Base-by-base conservation (phyloP, 1,139 yeast species). In the Geotrichum macrosporum region DNA sequence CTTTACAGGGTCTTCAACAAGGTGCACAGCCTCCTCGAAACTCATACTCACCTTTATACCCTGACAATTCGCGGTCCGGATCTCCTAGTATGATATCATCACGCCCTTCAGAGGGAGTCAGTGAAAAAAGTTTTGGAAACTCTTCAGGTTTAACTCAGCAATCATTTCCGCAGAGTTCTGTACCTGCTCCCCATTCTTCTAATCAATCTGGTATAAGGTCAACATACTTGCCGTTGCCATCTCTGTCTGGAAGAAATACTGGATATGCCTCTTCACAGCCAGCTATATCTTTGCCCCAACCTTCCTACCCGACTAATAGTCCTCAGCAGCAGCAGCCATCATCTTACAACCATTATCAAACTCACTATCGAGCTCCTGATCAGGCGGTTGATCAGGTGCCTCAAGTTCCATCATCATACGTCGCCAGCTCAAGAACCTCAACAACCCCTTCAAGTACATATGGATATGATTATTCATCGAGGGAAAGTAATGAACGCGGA, bases 401-500 rank as follows among this genome's bases (percentile, higher is more conserved):
- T 27, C 37, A 43, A 22, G 13, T 44, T 20, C 26, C 50, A 29
- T 24, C 52, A 34, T 27, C 34, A n/a, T 33, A 24, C n/a, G 31
- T 31, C 15, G 29, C 47, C 44, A 12, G 46, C 30, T 18, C 38
- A 38, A n/a, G n/a, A n/a, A 8, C 50, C 34, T 8, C 41, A 41
- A 13, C 47, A 22, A 29, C 34, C 32, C 33, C 37, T 20, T 27
- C 26, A 32, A 20, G 40, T 13, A 34, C 47, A 20, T 49, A 39
- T 44, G 52, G 48, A 5, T 52, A 49, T 33, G 50, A 57, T 16
- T 56, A 52, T 32, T 43, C 53, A 10, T 48, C 54, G 16, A 48
- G 57, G 26, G 60, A 57, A 38, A 55, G 58, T 35, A 57, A 57
- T 36, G 60, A 57, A 35, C 53, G 60, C 15, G 57, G 59, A 3